Conservation (phyloP, 2,329 filamentous ascomycete genomes). For the Monilinia vaccinii-corymbosi region DNA sequence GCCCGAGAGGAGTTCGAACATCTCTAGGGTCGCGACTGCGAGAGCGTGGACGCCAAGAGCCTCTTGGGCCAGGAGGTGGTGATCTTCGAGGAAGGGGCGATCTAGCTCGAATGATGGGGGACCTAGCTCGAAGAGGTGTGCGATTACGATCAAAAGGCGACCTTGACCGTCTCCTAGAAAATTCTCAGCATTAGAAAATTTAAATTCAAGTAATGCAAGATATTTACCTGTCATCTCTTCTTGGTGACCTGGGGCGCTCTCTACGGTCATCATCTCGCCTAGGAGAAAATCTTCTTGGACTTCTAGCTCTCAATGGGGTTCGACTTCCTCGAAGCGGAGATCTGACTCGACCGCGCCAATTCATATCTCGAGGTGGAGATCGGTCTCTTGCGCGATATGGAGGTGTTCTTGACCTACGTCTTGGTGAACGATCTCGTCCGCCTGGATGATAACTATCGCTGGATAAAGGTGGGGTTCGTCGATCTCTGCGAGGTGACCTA, state of each 20-base stretch:
- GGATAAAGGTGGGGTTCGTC: slow-evolving; percentile 21
- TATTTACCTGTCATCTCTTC: slow-evolving; percentile 25
- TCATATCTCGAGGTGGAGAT: slow-evolving; percentile 20
- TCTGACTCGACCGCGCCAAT: slow-evolving; percentile 24
- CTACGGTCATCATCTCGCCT: slow-evolving; percentile 31
- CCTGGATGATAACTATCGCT: slow-evolving; percentile 26
- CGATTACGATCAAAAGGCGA: slow-evolving; percentile 30
- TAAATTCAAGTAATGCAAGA: background rate
- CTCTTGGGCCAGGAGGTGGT: slow-evolving; percentile 30
- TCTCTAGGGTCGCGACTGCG: slow-evolving; percentile 44
- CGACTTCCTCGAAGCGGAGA: slow-evolving; percentile 24
- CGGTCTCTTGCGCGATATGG: slow-evolving; percentile 24
- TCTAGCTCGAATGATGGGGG: slow-evolving; percentile 21
- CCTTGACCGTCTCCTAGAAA: slow-evolving; percentile 27
- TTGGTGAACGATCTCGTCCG: slow-evolving; percentile 24
- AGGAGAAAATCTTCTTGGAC: slow-evolving; percentile 28
- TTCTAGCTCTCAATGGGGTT: slow-evolving; percentile 30
- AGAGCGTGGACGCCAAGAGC: slow-evolving; percentile 33
- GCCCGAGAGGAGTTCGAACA: slow-evolving; percentile 34
- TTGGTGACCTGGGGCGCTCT: slow-evolving; percentile 32
- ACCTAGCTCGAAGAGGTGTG: slow-evolving; percentile 17
- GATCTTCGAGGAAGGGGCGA: slow-evolving; percentile 28
- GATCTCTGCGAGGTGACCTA: slow-evolving; percentile 20
- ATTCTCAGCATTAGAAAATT: slow-evolving; percentile 6
- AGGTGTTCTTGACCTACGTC: slow-evolving; percentile 27